These are phyloP conservation scores for Tuber calosporum DNA, from an alignment of 495 filamentous ascomycete genomes.

Conservation along the genomic window DNA sequence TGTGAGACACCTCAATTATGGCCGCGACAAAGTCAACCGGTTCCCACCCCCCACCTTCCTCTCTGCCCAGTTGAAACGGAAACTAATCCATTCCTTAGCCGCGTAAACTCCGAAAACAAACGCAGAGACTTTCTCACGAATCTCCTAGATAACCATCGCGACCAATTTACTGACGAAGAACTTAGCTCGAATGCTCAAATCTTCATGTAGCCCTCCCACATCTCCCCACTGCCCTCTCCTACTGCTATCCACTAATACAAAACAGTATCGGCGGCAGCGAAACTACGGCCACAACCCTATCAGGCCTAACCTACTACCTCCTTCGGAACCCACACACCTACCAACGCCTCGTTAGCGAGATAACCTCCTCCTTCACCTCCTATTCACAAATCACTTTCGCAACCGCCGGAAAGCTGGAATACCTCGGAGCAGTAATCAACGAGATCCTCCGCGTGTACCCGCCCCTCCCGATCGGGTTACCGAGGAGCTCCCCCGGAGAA, in stretches of 20 bases:
- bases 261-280: constrained; percentile 52
- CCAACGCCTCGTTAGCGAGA: constrained; percentile 48
- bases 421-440: constrained; percentile 52
- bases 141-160: constrained; percentile 30
- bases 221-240: not conserved
- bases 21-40: constrained; percentile 5
- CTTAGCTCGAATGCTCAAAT: constrained; percentile 38
- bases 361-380: constrained; percentile 48
- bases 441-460: constrained; percentile 57
- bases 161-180: constrained; percentile 43
- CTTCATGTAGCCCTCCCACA: constrained; percentile 20
- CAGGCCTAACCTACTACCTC: constrained; percentile 50
- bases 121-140: constrained; percentile 41
- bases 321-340: constrained; percentile 46
- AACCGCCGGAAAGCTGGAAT: constrained; percentile 47
- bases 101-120: constrained; percentile 16
- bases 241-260: not conserved
- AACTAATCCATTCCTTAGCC: not conserved
- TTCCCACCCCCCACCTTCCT: not conserved
- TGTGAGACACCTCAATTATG: not conserved
- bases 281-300: constrained; percentile 55
- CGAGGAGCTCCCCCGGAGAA: constrained; percentile 41
- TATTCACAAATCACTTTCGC: constrained; percentile 51
- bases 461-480: constrained; percentile 43
- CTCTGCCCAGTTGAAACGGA: not conserved